These are phyloP conservation scores for Anthoceros angustus DNA, from an alignment of 225 moss, liverwort and hornwort species.

Conservation along the genomic window DNA sequence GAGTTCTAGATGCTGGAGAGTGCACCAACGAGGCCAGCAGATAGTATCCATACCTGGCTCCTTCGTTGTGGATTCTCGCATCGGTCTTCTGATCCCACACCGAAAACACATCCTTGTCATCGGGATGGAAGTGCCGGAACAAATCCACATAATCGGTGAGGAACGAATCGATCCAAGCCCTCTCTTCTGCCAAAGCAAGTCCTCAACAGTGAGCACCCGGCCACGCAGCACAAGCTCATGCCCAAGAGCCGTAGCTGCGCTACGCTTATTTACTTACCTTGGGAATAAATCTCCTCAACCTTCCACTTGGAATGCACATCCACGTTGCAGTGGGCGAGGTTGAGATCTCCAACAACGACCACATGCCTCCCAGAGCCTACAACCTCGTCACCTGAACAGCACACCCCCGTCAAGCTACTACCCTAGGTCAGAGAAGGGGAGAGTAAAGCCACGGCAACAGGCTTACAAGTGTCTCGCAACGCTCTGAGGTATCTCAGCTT, in stretches of 20 bases:
- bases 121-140: slow-evolving; percentile 66
- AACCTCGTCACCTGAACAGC: slow-evolving; percentile 43
- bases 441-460: background rate
- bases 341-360: slow-evolving; percentile 63
- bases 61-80: slow-evolving; percentile 73
- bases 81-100: slow-evolving; percentile 77
- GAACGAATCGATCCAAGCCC: slow-evolving; percentile 53
- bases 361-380: slow-evolving; percentile 56
- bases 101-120: slow-evolving; percentile 42
- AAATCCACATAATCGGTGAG: slow-evolving; percentile 56
- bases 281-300: slow-evolving; percentile 48
- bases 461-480: slow-evolving; percentile 47
- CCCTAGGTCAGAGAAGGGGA: background rate
- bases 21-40: background rate
- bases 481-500: slow-evolving; percentile 53
- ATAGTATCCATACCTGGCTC: slow-evolving; percentile 31
- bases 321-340: slow-evolving; percentile 48
- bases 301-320: slow-evolving; percentile 64
- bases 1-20: background rate
- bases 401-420: background rate
- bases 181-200: slow-evolving; percentile 41
- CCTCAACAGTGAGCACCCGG: background rate
- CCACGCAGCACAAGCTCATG: background rate
- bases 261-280: slow-evolving; percentile 16
- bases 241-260: background rate